phyloP scores from a whole-genome alignment of 2,329 filamentous ascomycete species.

The Myriosclerotinia curreyana region DNA sequence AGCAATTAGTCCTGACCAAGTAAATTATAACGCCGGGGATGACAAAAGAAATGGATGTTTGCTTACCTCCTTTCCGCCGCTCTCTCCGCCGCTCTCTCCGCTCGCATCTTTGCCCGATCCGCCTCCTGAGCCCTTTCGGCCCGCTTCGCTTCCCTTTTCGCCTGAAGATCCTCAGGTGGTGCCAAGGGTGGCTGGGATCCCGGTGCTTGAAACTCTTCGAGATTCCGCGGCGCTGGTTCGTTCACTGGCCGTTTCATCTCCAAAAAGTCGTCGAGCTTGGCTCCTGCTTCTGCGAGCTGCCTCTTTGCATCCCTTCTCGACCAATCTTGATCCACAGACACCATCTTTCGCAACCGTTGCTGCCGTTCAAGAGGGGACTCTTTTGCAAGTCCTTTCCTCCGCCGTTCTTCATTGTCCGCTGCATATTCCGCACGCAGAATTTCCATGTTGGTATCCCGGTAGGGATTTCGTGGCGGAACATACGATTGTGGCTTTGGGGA shows the following conservation, averaged over 20 bases:
- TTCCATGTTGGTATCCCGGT: slow-evolving; percentile 5
- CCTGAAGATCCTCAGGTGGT: no score
- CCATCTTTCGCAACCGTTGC: background rate
- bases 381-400: background rate
- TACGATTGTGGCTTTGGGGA: background rate
- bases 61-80: background rate
- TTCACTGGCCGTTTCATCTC: no score
- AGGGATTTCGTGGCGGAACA: background rate
- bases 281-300: no score
- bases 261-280: no score
- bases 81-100: no score
- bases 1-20: background rate
- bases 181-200: no score
- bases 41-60: background rate
- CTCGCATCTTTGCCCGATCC: background rate
- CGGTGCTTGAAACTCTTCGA: no score
- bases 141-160: background rate
- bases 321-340: background rate
- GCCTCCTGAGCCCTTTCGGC: background rate
- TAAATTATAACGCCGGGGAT: background rate
- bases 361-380: background rate
- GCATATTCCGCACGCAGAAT: background rate
- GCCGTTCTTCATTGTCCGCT: background rate
- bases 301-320: fast-evolving
- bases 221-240: no score